Base-by-base conservation (phyloP, 441 rosid genomes). In the Raphanus hybrid region DNA sequence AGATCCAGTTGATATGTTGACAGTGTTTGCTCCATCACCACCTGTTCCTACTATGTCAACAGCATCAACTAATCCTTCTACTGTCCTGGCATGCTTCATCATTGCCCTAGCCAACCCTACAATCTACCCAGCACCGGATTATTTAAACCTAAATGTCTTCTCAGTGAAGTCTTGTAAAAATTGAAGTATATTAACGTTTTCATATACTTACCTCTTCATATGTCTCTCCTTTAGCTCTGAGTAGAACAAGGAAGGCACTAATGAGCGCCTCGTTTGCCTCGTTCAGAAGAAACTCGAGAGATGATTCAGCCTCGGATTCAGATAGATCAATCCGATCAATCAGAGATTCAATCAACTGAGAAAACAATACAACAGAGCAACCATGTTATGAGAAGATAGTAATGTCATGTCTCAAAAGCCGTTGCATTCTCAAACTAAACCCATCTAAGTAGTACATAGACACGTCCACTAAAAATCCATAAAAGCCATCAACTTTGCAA, bases 21-120 rank as follows among this genome's bases (percentile, higher is more conserved):
- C 97, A 0, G 99, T 96, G 82, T 93, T 85, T 11, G 96, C 97
- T 54, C 98, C 99, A 88, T 93, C 99, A 26, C 98, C 98, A 23
- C 97, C 97, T 0, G 96, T 96, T 74, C 98, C 98, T 58, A 92
- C 97, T 78, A 93, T 92, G 84, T 93, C 98, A 55, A 96, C 94
- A 3, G 71, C 92, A 82, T 86, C 87, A 39, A 43, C 82, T 74
- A 93, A 58, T 37, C 98, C 99, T 80, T 93, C 94, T 37, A 96
- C 94, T 79, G 85, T 86, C 80, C 23, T 82, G 16, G 94, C 92
- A 83, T 84, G 85, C 78, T 88, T 96, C 63, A 93, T 77, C 95
- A 93, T 93, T 12, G 90, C 91, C 81, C 89, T 90, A 1, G 97
- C 98, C 73, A 93, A 84, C 59, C 99, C 98, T 69, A 88, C 95